Evolutionary conservation across 2,329 filamentous ascomycete species (phyloP), one percentile per base, ranked within the genome.

Genomic region (Curvularia sp.): DNA sequence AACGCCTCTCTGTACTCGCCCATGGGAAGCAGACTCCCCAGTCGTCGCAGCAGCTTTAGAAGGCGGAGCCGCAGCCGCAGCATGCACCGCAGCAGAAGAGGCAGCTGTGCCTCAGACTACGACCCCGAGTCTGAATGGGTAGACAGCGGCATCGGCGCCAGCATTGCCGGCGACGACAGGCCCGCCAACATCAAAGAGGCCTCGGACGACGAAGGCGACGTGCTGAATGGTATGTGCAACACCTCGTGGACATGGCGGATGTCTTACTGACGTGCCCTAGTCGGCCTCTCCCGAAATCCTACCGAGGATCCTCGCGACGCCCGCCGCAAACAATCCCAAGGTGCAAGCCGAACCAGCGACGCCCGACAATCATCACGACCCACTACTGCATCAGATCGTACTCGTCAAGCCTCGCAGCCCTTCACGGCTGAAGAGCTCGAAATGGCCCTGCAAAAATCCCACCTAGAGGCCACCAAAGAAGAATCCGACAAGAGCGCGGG

Each of bases 1-100:
- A 76, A 77, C 50, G 73, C 78, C 49, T 80, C 78, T 59, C 68
- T 78, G 54, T 82, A 83, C 70, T 79, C 75, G 49, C 81, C 81
- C 34, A 82, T 82, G 80, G 81, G 81, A 38, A 81, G 78, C 49
- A 70, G 80, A 39, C 71, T 80, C 55, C 80, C 80, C 8, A 80
- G 79, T 56, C 74, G 76, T 21, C 70, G 71, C 54, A 74, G 69
- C 64, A 78, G 74, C 63, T 68, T 67, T 42, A 60, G 64, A 42
- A 74, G 71, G 27, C 67, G 72, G 42, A 75, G 71, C 57, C 71
- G 71, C 50, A 70, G 70, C 42, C 64, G 65, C 30, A 69, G 67
- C 50, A 69, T 71, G 55, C 65, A 66, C 54, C 65, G 69, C 50
- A 70, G 69, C 48, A 71, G 68, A 38, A 68, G 74, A 4, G 76